Evolutionary conservation across 139 green algal genomes (phyloP), one percentile per base, ranked within the genome.

Genomic region (Limnomonas spitsbergensis): DNA sequence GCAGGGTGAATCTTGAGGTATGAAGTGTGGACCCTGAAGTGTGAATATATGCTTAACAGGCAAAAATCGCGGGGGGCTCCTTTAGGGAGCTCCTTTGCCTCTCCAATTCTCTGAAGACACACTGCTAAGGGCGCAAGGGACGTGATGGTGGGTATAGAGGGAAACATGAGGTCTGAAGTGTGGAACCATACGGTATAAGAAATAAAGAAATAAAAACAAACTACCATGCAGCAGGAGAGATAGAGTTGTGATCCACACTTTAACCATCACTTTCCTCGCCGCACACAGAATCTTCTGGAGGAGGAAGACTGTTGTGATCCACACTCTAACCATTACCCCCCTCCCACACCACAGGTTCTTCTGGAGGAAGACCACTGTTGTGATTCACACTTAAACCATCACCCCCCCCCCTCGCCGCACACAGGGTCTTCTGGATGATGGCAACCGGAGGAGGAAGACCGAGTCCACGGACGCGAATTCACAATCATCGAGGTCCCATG

Each of bases 391-490:
- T n/a, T n/a, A n/a, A n/a, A n/a, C n/a, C n/a, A n/a, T n/a, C n/a
- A n/a, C n/a, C n/a, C n/a, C n/a, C n/a, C n/a, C n/a, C n/a, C n/a
- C n/a, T n/a, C n/a, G n/a, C n/a, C n/a, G n/a, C n/a, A n/a, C 26
- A 4, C 75, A 89, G 84, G 71, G 40, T 14, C 80, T 92, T 75
- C 77, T 94, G 79, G 83, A 93, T 72, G 85, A 92, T 4, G 91
- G 91, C 69, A 95, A 94, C 83, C 69, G 36, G 42, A 79, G 88
- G 20, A 83, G 91, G 31, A 95, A 93, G 78, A 93, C 84, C 7
- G 90, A 94, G 73, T 80, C 82, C 69, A 95, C 91, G 7, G 88
- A 92, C 72, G 89, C 88, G 52, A 95, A 95, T 80, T 75, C 84
- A 9, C 73, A 75, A 2, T 92, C 87, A 24, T 91, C 84, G 0